Evolutionary conservation across 2,329 filamentous ascomycete genomes (phyloP).

Genomic region (Botrytis porri): DNA sequence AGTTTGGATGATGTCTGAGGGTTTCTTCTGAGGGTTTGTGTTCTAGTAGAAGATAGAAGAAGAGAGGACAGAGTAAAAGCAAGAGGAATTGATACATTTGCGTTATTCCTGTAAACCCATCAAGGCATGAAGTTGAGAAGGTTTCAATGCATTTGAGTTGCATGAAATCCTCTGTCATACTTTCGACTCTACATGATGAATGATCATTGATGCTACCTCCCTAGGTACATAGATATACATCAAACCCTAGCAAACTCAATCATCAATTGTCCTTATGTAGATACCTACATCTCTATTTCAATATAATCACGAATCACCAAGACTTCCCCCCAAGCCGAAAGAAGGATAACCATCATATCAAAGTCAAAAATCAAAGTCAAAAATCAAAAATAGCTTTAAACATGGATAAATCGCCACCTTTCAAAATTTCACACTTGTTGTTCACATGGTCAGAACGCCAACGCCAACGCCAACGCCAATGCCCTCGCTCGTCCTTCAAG

Average conservation of each 20-base stretch:
- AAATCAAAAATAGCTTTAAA: neutral
- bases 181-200: neutral
- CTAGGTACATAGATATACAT: neutral
- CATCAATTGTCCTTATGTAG: neutral
- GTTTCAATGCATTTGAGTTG: neutral
- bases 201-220: neutral
- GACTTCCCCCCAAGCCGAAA: neutral
- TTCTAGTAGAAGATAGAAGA: neutral
- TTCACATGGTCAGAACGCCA: neutral
- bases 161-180: neutral
- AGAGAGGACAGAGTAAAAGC: neutral
- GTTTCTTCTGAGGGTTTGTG: neutral
- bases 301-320: neutral
- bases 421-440: neutral
- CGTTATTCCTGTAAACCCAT: neutral
- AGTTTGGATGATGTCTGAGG: neutral
- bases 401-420: neutral
- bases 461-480: neutral
- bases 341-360: neutral
- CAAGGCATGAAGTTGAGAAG: neutral
- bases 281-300: neutral
- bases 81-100: neutral
- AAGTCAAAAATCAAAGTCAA: neutral
- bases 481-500: neutral
- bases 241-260: neutral